These are phyloP conservation scores for Pseudogymnoascus sp. DNA, from an alignment of 2,329 filamentous ascomycete species.

Conservation along the genomic window DNA sequence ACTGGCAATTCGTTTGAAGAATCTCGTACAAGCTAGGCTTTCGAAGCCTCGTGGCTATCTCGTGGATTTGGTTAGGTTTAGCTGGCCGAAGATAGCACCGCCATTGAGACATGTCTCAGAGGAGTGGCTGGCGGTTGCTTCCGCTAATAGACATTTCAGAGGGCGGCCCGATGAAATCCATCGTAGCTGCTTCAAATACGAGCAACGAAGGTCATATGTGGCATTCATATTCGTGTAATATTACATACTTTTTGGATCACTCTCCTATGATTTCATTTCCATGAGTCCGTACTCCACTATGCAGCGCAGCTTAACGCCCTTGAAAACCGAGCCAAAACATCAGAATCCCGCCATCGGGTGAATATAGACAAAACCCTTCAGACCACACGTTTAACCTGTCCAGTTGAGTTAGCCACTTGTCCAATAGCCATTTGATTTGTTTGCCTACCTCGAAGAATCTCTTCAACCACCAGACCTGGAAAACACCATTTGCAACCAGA, in stretches of 20 bases:
- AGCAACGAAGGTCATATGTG: background rate
- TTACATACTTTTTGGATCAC: constrained; percentile 2
- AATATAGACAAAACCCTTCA: constrained; percentile 5
- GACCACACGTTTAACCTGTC: constrained; percentile 9
- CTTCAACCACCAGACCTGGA: constrained; percentile 99
- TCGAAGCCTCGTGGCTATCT: background rate
- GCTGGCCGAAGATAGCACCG: background rate
- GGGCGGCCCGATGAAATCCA: background rate
- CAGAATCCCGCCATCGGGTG: background rate
- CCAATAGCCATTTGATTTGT: background rate
- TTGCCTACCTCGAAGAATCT: constrained; percentile 79
- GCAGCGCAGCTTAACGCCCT: constrained; percentile 9
- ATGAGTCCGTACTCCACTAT: constrained; percentile 9
- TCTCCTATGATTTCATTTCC: constrained; percentile 9
- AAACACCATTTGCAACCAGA: constrained; percentile 82
- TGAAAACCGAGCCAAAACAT: constrained; percentile 4
- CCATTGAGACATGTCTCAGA: background rate
- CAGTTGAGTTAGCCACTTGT: background rate
- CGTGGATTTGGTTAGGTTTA: background rate
- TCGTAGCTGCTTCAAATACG: background rate
- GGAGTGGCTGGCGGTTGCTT: background rate
- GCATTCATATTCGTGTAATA: constrained; percentile 10
- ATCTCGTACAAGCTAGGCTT: background rate
- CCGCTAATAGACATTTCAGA: background rate
- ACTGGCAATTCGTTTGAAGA: background rate